phyloP scores from a whole-genome alignment of 805 yeast genomes.

The Lipomyces sp. region DNA sequence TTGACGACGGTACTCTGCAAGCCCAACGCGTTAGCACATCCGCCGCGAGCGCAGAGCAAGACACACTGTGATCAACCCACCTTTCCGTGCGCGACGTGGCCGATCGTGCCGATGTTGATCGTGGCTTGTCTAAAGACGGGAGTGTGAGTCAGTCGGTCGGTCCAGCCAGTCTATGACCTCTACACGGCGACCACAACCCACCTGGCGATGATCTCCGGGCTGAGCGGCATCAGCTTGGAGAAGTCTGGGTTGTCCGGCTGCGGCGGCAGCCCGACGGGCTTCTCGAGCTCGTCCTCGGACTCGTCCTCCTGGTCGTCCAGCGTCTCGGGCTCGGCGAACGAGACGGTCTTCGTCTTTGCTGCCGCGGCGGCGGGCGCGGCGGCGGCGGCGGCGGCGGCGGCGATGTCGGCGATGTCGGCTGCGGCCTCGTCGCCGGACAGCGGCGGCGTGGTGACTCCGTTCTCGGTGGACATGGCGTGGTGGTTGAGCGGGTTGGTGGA shows the following conservation, averaged over 20 bases:
- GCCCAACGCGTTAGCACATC: background rate
- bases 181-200: too few species aligned
- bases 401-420: conserved; percentile 2
- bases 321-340: conserved; percentile 66
- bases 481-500: too few species aligned
- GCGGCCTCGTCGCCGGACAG: conserved; percentile 24
- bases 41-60: background rate
- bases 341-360: conserved; percentile 64
- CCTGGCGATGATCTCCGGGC: conserved; percentile 84
- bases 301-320: conserved; percentile 57
- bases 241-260: conserved; percentile 92
- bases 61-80: background rate
- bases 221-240: conserved; percentile 72
- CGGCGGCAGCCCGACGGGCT: conserved; percentile 95
- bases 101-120: conserved; percentile 95
- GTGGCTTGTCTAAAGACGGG: conserved; percentile 81
- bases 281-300: conserved; percentile 81
- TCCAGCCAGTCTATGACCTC: background rate
- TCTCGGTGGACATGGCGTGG: conserved; percentile 22
- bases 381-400: background rate
- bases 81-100: conserved; percentile 95
- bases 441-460: conserved; percentile 25
- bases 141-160: background rate
- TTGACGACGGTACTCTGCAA: conserved; percentile 78
- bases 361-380: conserved; percentile 31